Conservation (phyloP, 495 filamentous ascomycete genomes). For the Annulohypoxylon maeteangense region DNA sequence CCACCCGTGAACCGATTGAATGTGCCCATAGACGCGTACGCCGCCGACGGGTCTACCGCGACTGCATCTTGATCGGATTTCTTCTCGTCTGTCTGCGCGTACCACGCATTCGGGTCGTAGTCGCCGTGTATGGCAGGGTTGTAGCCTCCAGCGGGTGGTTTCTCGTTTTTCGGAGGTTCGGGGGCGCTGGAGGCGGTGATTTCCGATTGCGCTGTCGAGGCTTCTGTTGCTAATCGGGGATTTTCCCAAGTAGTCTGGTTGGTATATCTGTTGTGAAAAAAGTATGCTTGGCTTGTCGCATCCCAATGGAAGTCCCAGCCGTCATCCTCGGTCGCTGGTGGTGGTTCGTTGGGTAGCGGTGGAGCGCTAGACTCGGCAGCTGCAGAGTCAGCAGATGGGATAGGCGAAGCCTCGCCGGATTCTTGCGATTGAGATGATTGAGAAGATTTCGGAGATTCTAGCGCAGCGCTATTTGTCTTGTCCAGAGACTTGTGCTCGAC, state of each 20-base stretch:
- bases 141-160: slow-evolving; percentile 72
- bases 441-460: slow-evolving; percentile 8
- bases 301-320: slow-evolving; percentile 94
- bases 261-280: slow-evolving; percentile 91
- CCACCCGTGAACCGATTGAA: slow-evolving; percentile 96
- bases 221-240: slow-evolving; percentile 73
- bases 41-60: slow-evolving; percentile 46
- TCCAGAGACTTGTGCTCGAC: slow-evolving; percentile 5
- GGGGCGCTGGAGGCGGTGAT: slow-evolving; percentile 41
- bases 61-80: slow-evolving; percentile 30
- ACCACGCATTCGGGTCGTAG: slow-evolving; percentile 93
- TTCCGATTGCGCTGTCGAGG: slow-evolving; percentile 32
- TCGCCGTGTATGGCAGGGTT: slow-evolving; percentile 95
- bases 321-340: slow-evolving; percentile 68
- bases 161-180: slow-evolving; percentile 48
- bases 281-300: slow-evolving; percentile 72
- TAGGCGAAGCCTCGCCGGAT: slow-evolving; percentile 48
- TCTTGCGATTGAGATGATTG: slow-evolving; percentile 23
- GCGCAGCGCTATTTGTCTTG: background rate
- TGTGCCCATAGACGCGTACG: slow-evolving; percentile 73
- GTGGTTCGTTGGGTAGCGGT: slow-evolving; percentile 54
- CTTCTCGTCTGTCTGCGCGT: slow-evolving; percentile 69
- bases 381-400: slow-evolving; percentile 17
- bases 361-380: slow-evolving; percentile 47
- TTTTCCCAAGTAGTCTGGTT: slow-evolving; percentile 87